A percentile compares a stretch with the other conserved stretches of the same genome.
These are phyloP conservation scores for Ceratobasidium sp. DNA, from an alignment of 1,284 basidiomycete genomes.

Conservation along the genomic window DNA sequence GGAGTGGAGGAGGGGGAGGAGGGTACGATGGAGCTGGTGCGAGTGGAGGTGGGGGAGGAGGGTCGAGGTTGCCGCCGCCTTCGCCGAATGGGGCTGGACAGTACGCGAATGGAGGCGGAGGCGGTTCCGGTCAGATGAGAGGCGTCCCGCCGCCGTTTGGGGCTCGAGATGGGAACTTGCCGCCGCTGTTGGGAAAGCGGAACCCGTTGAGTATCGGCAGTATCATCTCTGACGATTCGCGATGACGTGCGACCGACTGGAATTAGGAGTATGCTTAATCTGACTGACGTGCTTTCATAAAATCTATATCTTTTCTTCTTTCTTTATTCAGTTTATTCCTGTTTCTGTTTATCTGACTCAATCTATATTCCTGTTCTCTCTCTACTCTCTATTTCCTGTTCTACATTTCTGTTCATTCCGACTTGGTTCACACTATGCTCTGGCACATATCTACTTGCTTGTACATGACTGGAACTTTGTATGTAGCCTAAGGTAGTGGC, in stretches of 20 bases:
- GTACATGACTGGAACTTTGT: no score
- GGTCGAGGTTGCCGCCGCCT: constrained; percentile 35
- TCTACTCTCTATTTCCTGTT: no score
- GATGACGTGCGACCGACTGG: background rate
- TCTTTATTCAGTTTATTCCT: no score
- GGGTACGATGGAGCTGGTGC: background rate
- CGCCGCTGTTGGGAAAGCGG: constrained; percentile 62
- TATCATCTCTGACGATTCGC: constrained; percentile 71
- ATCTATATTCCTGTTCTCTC: no score
- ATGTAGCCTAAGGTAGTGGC: no score
- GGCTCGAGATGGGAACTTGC: constrained; percentile 51
- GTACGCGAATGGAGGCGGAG: constrained; percentile 26
- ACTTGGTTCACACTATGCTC: no score
- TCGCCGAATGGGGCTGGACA: constrained; percentile 12
- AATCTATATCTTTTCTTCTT: no score
- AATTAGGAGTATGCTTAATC: no score
- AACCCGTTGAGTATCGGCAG: constrained; percentile 79
- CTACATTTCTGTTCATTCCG: no score
- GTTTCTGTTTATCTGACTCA: no score
- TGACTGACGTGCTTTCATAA: no score
- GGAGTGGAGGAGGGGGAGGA: background rate
- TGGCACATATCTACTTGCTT: no score
- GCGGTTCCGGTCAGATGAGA: constrained; percentile 47
- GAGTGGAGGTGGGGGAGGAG: constrained; percentile 12
- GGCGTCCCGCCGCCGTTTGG: constrained; percentile 54